Evolutionary conservation across 192 early-diverging fungal genomes (phyloP).

Genomic region (Coemansia asiatica): DNA sequence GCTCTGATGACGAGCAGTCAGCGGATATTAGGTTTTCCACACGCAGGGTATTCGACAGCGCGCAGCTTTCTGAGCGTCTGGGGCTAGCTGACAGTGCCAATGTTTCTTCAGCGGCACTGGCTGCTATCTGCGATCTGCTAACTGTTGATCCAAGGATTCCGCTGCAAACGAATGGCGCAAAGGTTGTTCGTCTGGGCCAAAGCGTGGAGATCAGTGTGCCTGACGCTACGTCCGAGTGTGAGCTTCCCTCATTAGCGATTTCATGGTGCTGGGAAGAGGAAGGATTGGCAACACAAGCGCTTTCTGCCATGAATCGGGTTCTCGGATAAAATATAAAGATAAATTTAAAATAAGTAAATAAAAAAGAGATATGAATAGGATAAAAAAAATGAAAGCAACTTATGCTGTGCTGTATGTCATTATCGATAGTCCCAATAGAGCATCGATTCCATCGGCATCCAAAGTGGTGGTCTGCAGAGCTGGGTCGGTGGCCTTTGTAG

Average conservation of each 20-base stretch:
- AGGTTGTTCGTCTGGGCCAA: slow-evolving; percentile 15
- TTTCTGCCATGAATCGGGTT: slow-evolving; percentile 58
- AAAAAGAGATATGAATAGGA: too few species aligned
- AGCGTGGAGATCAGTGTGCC: slow-evolving; percentile 17
- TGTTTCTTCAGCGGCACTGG: slow-evolving; percentile 14
- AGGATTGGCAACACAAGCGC: slow-evolving; percentile 61
- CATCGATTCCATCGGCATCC: slow-evolving; percentile 39
- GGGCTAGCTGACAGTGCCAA: slow-evolving; percentile 9
- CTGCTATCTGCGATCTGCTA: slow-evolving; percentile 28
- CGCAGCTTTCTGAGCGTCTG: slow-evolving; percentile 23
- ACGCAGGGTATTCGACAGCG: slow-evolving; percentile 31
- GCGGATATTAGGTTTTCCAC: slow-evolving; percentile 32
- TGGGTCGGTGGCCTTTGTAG: slow-evolving; percentile 1
- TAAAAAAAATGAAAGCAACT: neutral
- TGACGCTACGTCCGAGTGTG: slow-evolving; percentile 4
- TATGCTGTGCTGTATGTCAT: slow-evolving; percentile 22
- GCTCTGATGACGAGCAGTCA: neutral
- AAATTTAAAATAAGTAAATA: slow-evolving; percentile 1
- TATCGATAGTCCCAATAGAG: slow-evolving; percentile 31
- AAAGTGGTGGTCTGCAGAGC: slow-evolving; percentile 43
- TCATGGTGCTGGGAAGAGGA: slow-evolving; percentile 70
- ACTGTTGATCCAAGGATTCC: slow-evolving; percentile 16
- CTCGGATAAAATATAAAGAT: slow-evolving; percentile 16
- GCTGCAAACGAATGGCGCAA: neutral
- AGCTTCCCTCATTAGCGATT: slow-evolving; percentile 45